Base-by-base conservation (phyloP, 2,329 filamentous ascomycete genomes). In the Sarocladiaceae sp. region DNA sequence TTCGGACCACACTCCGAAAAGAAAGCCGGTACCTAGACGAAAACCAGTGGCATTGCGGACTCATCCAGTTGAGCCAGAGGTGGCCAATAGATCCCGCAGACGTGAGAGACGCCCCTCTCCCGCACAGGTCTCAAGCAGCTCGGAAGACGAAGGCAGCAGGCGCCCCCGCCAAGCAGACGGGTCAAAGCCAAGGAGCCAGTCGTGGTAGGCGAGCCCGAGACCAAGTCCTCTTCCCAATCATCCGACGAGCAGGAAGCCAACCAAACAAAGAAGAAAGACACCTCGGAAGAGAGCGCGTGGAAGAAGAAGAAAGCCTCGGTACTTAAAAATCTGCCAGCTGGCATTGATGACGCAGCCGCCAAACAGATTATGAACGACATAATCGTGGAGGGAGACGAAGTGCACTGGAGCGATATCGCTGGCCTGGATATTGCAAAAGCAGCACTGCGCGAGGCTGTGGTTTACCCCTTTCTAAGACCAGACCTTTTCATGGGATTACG, bases 341-440 rank as follows among this genome's bases (percentile, higher is more conserved):
- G 91, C 0, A 82, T 97, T 3, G 94, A 99, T 63, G 81, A 86
- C 58, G 74, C 78, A 23, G 88, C 92, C 3, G 94, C 93, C 0
- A 88, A 89, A 62, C 90, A 97, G 56, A 97, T 99, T 26, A 77
- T 97, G 53, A 97, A 97, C 62, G 94, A 99, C 59, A 95, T 99
- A 54, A 88, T 99, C 2, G 86, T 97, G 13, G 84, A 93, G 56
- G 94, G 94, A 6, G 94, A 99, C 60, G 88, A 96, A 64, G 94
- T 99, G 2, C 90, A 88, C 61, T 99, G 94, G 94, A 81, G 83
- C 46, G 94, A 99, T 64, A 88, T 99, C 53, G 92, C 94, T 1
- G 94, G 94, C 1, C 74, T 99, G 3, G 89, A 96, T 48, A 80
- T 88, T 51, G 94, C 94, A 29, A 99, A 99, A 65, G 89, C 84